Base-by-base conservation (phyloP, 208 protist genomes). In the Acanthamoeba royreba region DNA sequence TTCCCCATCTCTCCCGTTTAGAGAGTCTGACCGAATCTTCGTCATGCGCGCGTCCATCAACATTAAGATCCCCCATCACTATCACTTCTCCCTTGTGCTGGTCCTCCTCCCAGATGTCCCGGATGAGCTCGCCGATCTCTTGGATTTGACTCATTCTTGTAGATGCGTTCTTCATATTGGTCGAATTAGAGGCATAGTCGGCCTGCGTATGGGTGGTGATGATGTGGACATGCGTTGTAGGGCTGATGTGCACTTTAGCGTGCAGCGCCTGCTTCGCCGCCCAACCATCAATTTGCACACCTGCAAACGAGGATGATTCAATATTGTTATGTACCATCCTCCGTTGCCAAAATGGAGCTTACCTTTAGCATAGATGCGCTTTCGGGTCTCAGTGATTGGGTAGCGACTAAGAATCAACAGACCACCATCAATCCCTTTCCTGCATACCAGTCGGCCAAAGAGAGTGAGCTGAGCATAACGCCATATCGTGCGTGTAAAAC, bases 131-230 rank as follows among this genome's bases (percentile, higher is more conserved):
- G 4, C 53, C 85, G 22, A 92, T 92, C 52, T 92, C 85, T 5
- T 40, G 22, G 40, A 92, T 92, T 40, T 92, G 53, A 33, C 85
- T 92, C 85, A 92, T 92, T 46, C 79, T 77, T 19, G 79, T 61
- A 38, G 47, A 58, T 11, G 79, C 79, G 13, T 52, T 87, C 79
- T 55, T 5, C 33, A 46, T 22, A 25, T 87, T 87, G 79, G 43
- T 87, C 28, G 22, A 28, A 38, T 87, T 87, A 31, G 43, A 40
- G 4, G 79, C 79, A 22, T 87, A 87, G 49, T 87, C 79, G 79
- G 79, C 79, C 43, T 87, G 85, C 40, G 85, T 72, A 33, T 92
- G 85, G 43, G 85, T 92, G 13, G 85, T 92, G 49, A 92, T 40
- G 19, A 92, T 28, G 11, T 92, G 85, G 58, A 92, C 42, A 42